Conservation (phyloP, 106 monocot genomes). For the Agapanthus africanus region DNA sequence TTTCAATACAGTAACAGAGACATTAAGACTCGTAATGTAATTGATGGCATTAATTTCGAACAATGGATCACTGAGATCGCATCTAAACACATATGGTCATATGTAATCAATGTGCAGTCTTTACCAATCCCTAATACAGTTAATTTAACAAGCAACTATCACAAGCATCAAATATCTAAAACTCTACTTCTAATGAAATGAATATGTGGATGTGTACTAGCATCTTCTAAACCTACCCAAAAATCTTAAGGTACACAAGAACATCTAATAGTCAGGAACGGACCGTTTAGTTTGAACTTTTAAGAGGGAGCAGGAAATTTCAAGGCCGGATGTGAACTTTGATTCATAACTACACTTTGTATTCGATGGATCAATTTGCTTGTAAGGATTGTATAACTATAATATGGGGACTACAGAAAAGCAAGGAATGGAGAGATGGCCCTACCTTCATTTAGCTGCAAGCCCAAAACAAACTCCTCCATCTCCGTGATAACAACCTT, state of each 20-base stretch:
- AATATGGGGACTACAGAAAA: background rate
- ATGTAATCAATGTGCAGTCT: background rate
- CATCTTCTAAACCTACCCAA: too few relatives aligned
- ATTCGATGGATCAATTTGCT: background rate
- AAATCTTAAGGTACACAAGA: background rate
- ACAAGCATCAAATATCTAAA: background rate
- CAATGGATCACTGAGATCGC: too few relatives aligned
- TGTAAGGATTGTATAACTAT: background rate
- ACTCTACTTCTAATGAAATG: background rate
- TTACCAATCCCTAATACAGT: background rate
- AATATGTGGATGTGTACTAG: background rate
- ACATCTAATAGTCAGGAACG: background rate
- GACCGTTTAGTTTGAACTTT: background rate
- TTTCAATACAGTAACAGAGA: too few relatives aligned
- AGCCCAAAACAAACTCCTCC: conserved; percentile 92
- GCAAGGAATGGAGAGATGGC: background rate
- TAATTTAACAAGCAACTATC: too few relatives aligned
- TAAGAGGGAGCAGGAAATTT: background rate
- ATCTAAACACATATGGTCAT: background rate
- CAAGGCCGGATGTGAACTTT: background rate
- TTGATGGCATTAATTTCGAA: too few relatives aligned
- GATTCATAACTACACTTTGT: background rate
- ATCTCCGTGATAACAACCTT: conserved; percentile 87
- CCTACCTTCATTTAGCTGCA: conserved; percentile 66
- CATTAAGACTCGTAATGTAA: too few relatives aligned